Base-by-base conservation (phyloP, 2,329 filamentous ascomycete genomes). In the Aspergillus ustus region DNA sequence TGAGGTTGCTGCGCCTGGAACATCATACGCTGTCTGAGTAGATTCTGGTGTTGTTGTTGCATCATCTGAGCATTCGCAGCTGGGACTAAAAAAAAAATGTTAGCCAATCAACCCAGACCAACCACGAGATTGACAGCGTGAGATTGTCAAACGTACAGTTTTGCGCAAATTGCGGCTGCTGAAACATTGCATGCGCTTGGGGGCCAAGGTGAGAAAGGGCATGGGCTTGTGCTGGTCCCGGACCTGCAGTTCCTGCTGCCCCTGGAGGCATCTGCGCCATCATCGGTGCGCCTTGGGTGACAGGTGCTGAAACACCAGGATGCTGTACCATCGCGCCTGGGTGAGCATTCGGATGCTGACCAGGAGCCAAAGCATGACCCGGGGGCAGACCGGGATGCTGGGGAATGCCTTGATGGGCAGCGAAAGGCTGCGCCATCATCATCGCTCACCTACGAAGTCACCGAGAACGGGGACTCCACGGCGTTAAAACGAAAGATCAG, bases 261-360 rank as follows among this genome's bases (percentile, higher is more conserved):
- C 84, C 85, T 52, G 84, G 85, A 66, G 86, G 85, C 85, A 89
- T 88, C 54, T 83, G 85, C 40, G 71, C 80, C 81, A 89, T 87
- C 85, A 88, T 87, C 25, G 84, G 85, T n/a, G 83, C 84, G 52
- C 84, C 81, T 71, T 88, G 87, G 65, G 80, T 85, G 59, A 86
- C 85, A 28, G 85, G 84, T 31, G 81, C 84, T 57, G 86, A 87
- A 43, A 87, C 85, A 59, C 85, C 85, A 56, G 84, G 84, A 67
- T 86, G 83, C 74, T 85, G 85, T 55, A 80, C 78, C 78, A 83
- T 83, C 44, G 74, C 73, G 13, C 76, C 78, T 13, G 83, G 84
- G 62, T 80, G 86, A 67, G 85, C 83, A 63, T 83, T 85, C 52
- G 84, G 84, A 69, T 84, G 84, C 70, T 84, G 83, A 62, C 80